Conservation (phyloP, 192 early-diverging fungal genomes). For the Phycomyces blakesleeanus region DNA sequence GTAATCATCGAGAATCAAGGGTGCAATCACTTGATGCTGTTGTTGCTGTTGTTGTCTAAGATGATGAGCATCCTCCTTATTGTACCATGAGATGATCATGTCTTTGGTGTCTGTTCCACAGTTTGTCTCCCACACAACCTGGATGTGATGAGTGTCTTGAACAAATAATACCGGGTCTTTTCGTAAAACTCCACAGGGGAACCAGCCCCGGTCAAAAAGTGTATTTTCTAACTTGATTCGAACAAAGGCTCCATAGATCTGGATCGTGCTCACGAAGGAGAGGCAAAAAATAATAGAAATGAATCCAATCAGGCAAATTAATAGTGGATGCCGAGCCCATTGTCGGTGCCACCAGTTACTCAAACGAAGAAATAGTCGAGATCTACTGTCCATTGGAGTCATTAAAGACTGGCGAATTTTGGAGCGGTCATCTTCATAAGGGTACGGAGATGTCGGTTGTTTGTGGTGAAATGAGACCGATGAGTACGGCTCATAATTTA, state of each 20-base stretch:
- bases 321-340: constrained; percentile 8
- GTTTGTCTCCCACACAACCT: constrained; percentile 56
- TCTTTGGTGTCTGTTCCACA: constrained; percentile 43
- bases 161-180: constrained; percentile 55
- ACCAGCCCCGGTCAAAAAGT: constrained; percentile 42
- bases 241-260: constrained; percentile 18
- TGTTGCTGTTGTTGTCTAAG: no score
- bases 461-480: constrained; percentile 37
- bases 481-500: constrained; percentile 27
- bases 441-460: constrained; percentile 29
- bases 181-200: constrained; percentile 45
- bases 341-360: not conserved
- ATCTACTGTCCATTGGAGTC: not conserved
- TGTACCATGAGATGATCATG: constrained; percentile 40
- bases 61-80: not conserved
- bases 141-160: constrained; percentile 39
- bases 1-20: constrained; percentile 25
- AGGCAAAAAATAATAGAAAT: constrained; percentile 8
- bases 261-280: constrained; percentile 11
- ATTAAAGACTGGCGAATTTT: not conserved
- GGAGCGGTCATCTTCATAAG: constrained; percentile 8
- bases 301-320: not conserved
- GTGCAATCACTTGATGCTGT: constrained; percentile 7
- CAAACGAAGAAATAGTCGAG: constrained; percentile 6
- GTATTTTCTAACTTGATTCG: constrained; percentile 46